Conservation (phyloP, 371 early-diverging fungal species). For the Rhizomucor pusillus region DNA sequence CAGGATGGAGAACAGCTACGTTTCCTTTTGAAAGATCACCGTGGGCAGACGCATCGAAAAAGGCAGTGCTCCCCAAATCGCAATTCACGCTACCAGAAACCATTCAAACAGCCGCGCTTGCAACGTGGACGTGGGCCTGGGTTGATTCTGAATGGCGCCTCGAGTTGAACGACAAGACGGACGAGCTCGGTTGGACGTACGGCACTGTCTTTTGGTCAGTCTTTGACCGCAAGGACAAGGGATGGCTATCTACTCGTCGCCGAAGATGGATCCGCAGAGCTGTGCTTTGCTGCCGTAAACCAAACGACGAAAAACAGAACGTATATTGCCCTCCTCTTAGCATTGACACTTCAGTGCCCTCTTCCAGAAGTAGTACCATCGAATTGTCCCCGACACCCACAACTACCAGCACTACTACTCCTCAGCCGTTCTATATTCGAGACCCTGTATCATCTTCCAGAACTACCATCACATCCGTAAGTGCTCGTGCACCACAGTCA, state of each 20-base stretch:
- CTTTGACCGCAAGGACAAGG: constrained; percentile 13
- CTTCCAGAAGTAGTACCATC: not conserved
- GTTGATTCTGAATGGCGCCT: constrained; percentile 16
- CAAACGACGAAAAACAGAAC: no score
- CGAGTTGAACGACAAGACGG: constrained; percentile 1
- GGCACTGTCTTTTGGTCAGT: constrained; percentile 16
- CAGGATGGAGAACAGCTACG: constrained; percentile 11
- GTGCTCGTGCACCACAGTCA: no score
- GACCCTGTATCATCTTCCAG: not conserved
- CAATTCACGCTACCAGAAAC: constrained; percentile 11
- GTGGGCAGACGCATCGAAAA: constrained; percentile 17
- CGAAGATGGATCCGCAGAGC: constrained; percentile 22
- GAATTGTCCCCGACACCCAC: not conserved
- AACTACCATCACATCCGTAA: no score
- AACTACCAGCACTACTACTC: not conserved
- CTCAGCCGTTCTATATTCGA: not conserved
- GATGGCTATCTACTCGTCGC: constrained; percentile 18
- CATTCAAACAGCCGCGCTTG: constrained; percentile 5
- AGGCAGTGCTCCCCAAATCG: constrained; percentile 7
- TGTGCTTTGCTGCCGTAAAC: no score
- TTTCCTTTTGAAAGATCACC: constrained; percentile 12
- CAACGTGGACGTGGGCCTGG: constrained; percentile 17
- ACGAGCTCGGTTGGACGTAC: constrained; percentile 21
- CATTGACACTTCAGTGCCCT: not conserved
- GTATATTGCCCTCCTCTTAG: not conserved